Evolutionary conservation across 257 asterid species (phyloP).

Genomic region (Ballota nigra): DNA sequence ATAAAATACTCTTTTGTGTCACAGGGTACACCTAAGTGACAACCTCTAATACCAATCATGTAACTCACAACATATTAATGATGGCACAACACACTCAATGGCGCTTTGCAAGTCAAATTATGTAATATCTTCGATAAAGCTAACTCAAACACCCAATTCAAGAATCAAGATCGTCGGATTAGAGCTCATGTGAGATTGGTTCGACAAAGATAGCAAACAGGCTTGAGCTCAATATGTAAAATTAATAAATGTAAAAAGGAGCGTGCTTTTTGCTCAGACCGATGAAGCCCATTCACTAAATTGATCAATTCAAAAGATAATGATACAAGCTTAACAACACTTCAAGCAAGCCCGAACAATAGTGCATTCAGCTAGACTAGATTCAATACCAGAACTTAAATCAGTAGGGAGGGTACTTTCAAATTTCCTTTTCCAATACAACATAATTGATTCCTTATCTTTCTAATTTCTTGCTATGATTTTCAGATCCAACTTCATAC

Average conservation of each 20-base stretch:
- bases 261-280: neutral
- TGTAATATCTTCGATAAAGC: neutral
- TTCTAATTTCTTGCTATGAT: neutral
- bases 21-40: neutral
- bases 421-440: neutral
- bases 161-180: neutral
- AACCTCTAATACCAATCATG: neutral
- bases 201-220: neutral
- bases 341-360: neutral
- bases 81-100: neutral
- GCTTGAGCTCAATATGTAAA: neutral
- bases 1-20: too few species aligned
- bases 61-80: neutral
- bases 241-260: neutral
- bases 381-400: neutral
- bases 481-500: slow-evolving; percentile 19
- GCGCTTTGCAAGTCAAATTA: neutral
- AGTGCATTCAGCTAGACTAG: neutral
- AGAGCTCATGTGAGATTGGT: neutral
- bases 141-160: neutral
- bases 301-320: neutral
- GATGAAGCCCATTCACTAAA: neutral
- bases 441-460: neutral
- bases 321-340: neutral
- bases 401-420: neutral